These are phyloP conservation scores for Catunica adiposa DNA, from an alignment of 2,329 filamentous ascomycete genomes.

Conservation along the genomic window DNA sequence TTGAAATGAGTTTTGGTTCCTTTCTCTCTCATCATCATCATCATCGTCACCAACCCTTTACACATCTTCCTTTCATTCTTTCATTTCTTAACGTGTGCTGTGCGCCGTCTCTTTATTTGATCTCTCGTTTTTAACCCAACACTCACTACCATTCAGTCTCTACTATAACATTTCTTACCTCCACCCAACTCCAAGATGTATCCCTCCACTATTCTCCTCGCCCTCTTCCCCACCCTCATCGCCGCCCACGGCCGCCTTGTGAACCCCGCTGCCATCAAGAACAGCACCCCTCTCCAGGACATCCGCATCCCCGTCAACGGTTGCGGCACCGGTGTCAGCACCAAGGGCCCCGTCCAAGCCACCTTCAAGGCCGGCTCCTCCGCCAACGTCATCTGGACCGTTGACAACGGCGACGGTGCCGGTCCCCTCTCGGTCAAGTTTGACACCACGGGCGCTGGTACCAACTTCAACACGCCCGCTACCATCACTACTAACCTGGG, in stretches of 20 bases:
- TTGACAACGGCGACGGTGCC: constrained; percentile 1
- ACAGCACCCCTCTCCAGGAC: constrained; percentile 4
- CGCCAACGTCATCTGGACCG: constrained; percentile 3
- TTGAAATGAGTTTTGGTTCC: too few species aligned
- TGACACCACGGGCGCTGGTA: constrained; percentile 1
- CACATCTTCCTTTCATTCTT: not conserved
- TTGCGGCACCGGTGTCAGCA: not conserved
- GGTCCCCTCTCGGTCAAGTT: constrained; percentile 6
- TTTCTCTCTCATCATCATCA: too few species aligned
- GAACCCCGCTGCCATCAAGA: constrained; percentile 2
- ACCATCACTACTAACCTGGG: not conserved
- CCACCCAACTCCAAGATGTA: constrained; percentile 12
- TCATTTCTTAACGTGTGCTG: constrained; percentile 18
- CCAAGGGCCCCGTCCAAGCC: constrained; percentile 1
- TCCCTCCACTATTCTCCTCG: constrained; percentile 15
- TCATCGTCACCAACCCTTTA: too few species aligned
- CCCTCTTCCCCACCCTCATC: constrained; percentile 12
- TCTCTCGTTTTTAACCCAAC: not conserved
- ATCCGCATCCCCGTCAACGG: constrained; percentile 5
- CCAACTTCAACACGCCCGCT: constrained; percentile 1
- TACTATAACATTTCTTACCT: too few species aligned
- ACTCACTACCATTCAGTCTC: too few species aligned
- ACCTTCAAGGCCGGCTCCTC: constrained; percentile 5
- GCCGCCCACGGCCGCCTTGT: constrained; percentile 5
- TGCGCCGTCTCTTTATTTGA: constrained; percentile 28